Percentiles rank a stretch among this genome's conserved stretches.
These are phyloP conservation scores for Helenozyma baotianmanensis DNA, from an alignment of 805 yeast species.

Conservation along the genomic window DNA sequence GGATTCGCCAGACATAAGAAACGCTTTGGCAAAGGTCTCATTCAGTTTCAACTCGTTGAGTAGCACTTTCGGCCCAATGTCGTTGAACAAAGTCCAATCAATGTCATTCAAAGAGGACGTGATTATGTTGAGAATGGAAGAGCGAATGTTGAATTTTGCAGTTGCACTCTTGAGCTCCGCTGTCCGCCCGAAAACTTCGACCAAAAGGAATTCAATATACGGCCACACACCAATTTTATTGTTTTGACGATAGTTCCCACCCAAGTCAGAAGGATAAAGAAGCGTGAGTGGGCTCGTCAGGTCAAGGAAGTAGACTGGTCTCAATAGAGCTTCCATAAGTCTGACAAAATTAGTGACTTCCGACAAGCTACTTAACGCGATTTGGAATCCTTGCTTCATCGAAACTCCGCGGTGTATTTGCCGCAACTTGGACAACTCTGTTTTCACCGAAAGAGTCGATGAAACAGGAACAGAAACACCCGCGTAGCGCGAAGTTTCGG, in stretches of 20 bases:
- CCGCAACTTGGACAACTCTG: conserved; percentile 8
- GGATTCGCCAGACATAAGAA: conserved; percentile 11
- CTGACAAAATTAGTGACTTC: conserved; percentile 62
- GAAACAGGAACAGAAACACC: conserved; percentile 6
- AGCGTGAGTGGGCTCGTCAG: conserved; percentile 22
- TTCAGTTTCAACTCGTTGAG: conserved; percentile 18
- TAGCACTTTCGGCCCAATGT: conserved; percentile 47
- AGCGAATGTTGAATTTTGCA: conserved; percentile 46
- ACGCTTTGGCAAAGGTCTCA: conserved; percentile 19
- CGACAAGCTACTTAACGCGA: conserved; percentile 45
- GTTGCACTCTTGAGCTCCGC: conserved; percentile 26
- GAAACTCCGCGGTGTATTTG: conserved; percentile 3
- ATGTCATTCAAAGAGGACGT: conserved; percentile 30
- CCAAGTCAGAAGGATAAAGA: conserved; percentile 61
- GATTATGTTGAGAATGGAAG: conserved; percentile 49
- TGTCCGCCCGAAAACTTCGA: conserved; percentile 59
- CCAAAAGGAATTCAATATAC: conserved; percentile 68
- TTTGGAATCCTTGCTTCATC: conserved; percentile 19
- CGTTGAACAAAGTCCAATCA: conserved; percentile 44
- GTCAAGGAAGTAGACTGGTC: conserved; percentile 14
- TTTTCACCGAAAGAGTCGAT: conserved; percentile 2
- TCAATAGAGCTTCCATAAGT: conserved; percentile 45
- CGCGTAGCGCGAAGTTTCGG: conserved; percentile 18
- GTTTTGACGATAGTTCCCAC: conserved; percentile 47
- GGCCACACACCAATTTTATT: conserved; percentile 66